These are phyloP conservation scores for Xylaria sp. DNA, from an alignment of 495 filamentous ascomycete species.

Conservation along the genomic window DNA sequence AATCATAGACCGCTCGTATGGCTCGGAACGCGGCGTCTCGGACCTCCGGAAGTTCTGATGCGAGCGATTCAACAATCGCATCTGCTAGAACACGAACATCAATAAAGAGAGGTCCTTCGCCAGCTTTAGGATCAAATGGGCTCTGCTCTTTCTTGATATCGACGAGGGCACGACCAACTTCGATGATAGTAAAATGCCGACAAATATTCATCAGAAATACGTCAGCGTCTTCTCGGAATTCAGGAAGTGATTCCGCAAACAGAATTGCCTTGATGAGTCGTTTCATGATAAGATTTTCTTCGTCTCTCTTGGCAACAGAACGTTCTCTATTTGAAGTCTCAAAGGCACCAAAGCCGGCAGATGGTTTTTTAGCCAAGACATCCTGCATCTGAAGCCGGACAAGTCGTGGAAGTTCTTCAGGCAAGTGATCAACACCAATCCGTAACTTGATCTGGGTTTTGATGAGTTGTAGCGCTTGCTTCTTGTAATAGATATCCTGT, in stretches of 20 bases:
- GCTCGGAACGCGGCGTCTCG: conserved; percentile 83
- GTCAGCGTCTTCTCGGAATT: conserved; percentile 75
- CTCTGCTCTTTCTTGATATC: conserved; percentile 74
- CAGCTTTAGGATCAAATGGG: conserved; percentile 80
- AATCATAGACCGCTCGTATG: conserved; percentile 76
- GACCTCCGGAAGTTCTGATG: conserved; percentile 79
- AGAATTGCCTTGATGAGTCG: conserved; percentile 88
- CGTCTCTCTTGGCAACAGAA: conserved; percentile 83
- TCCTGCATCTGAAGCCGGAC: conserved; percentile 91
- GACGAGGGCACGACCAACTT: conserved; percentile 80
- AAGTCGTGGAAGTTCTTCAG: conserved; percentile 84
- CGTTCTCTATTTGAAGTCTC: conserved; percentile 77
- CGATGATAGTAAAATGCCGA: conserved; percentile 89
- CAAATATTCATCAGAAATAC: conserved; percentile 79
- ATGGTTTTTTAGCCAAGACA: conserved; percentile 71
- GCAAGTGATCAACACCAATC: conserved; percentile 84
- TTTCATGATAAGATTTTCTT: conserved; percentile 80
- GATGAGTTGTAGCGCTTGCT: conserved; percentile 86
- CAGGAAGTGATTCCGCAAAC: conserved; percentile 81
- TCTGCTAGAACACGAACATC: conserved; percentile 88
- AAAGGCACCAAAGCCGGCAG: conserved; percentile 65
- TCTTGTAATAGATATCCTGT: conserved; percentile 87
- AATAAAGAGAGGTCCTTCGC: conserved; percentile 85
- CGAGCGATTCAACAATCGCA: conserved; percentile 83
- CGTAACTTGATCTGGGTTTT: conserved; percentile 87